Evolutionary conservation across 495 filamentous ascomycete genomes (phyloP).

Genomic region (Aspergillus carlsbadensis): DNA sequence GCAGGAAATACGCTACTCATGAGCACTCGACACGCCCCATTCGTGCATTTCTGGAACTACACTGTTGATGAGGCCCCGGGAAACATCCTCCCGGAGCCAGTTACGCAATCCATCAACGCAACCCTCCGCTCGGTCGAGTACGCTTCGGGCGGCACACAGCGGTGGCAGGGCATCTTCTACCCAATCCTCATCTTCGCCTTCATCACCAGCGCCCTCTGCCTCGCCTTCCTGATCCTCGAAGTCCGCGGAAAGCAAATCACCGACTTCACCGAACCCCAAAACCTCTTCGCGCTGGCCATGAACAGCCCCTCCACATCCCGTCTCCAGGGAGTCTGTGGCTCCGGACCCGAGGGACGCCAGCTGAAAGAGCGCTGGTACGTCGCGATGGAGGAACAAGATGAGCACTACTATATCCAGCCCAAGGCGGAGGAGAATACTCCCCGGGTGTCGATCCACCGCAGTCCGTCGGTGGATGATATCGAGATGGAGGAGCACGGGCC

Average conservation of each 20-base stretch:
- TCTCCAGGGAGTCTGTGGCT: constrained; percentile 63
- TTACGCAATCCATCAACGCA: constrained; percentile 55
- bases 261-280: constrained; percentile 74
- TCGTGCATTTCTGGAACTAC: constrained; percentile 59
- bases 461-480: constrained; percentile 11
- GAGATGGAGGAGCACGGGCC: constrained; percentile 22
- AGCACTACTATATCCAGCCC: constrained; percentile 38
- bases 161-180: constrained; percentile 64
- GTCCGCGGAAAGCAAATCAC: constrained; percentile 57
- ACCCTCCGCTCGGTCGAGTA: constrained; percentile 59
- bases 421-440: constrained; percentile 27
- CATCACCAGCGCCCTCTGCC: constrained; percentile 58
- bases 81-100: constrained; percentile 3
- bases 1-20: constrained; percentile 62
- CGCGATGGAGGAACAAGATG: constrained; percentile 37
- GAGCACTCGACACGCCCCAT: constrained; percentile 51
- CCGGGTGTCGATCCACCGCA: neutral
- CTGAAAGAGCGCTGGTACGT: constrained; percentile 62
- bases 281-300: constrained; percentile 66
- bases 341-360: constrained; percentile 53
- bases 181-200: constrained; percentile 61
- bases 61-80: constrained; percentile 1
- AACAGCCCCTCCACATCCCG: constrained; percentile 59
- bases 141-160: constrained; percentile 53
- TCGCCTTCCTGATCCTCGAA: constrained; percentile 54